Percentiles rank a stretch among this genome's conserved stretches.
Evolutionary conservation across 305 asterid species (phyloP).

Genomic region (Fraxinus nigra): DNA sequence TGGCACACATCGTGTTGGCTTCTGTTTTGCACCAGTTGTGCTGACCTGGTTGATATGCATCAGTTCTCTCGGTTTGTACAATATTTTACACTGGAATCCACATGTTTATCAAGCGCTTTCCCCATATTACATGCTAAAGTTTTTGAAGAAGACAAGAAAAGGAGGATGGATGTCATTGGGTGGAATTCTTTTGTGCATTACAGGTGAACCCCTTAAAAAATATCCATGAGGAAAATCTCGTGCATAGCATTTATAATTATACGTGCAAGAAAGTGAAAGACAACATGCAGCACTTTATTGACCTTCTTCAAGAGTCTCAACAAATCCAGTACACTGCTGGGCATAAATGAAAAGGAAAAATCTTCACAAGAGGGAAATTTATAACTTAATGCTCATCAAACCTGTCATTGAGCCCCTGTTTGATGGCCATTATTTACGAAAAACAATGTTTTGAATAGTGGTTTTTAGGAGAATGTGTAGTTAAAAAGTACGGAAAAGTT

Average conservation of each 20-base stretch:
- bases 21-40: constrained; percentile 80
- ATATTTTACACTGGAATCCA: constrained; percentile 80
- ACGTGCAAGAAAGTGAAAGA: background rate
- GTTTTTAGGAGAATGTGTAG: too few relatives aligned
- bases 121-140: constrained; percentile 76
- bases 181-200: constrained; percentile 90
- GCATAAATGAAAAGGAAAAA: background rate
- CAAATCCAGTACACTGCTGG: background rate
- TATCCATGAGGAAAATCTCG: background rate
- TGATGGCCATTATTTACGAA: too few relatives aligned
- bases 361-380: background rate
- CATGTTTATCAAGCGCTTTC: constrained; percentile 86
- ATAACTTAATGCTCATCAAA: background rate
- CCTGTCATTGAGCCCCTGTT: background rate
- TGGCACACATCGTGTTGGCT: constrained; percentile 86
- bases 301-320: background rate
- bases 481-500: too few relatives aligned
- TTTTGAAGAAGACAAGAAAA: constrained; percentile 84
- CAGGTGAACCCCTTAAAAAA: constrained; percentile 46
- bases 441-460: too few relatives aligned
- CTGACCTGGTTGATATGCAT: constrained; percentile 79
- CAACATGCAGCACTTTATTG: background rate
- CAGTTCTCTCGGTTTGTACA: constrained; percentile 78
- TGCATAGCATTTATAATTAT: background rate
- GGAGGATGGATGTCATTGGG: constrained; percentile 99